Base-by-base conservation (phyloP, 2,329 filamentous ascomycete genomes). In the Colletotrichum sp. region DNA sequence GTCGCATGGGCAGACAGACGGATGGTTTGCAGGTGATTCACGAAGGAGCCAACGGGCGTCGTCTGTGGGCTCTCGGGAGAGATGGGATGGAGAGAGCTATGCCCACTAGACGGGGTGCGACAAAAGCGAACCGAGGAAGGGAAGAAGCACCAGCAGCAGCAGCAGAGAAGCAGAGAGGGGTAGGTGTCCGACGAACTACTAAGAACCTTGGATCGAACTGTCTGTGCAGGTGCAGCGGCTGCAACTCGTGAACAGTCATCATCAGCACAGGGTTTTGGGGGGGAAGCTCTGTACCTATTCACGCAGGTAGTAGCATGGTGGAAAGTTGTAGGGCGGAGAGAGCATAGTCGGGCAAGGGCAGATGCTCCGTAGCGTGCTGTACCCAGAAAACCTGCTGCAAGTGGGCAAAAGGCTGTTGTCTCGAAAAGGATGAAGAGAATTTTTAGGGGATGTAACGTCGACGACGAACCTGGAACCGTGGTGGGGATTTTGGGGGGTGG, bases 381-480 rank as follows among this genome's bases (percentile, higher is more conserved):
- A 39, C 39, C 69, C 55, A 65, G 30, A 15, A 69, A 73, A 60
- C 34, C 59, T 52, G 44, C 69, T 63, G 39, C 63, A 68, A 64
- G 44, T 65, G 36, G 49, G 68, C 52, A 55, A 62, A 21, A 60
- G 71, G 70, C 28, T 73, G 32, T 65, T 13, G 70, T 74, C 49
- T 64, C 70, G 49, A 76, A 76, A 60, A 65, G 59, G 49, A 73
- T 39, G 71, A 55, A 49, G 52, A 71, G 52, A 71, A 71, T 63
- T 76, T 76, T 70, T 49, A 69, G 75, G 75, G 75, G 66, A 76
- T 76, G 75, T 71, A 75, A 76, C 75, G 71, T 76, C 66, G 55
- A 76, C 75, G 75, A 76, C 67, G 71, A 75, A 76, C 75, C 75
- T 76, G 71, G 74, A 76, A 76, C 74, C 28, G 44, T 76, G 49